Evolutionary conservation across 2,329 filamentous ascomycete species (phyloP).

Genomic region (Allantophomopsis cytisporea): DNA sequence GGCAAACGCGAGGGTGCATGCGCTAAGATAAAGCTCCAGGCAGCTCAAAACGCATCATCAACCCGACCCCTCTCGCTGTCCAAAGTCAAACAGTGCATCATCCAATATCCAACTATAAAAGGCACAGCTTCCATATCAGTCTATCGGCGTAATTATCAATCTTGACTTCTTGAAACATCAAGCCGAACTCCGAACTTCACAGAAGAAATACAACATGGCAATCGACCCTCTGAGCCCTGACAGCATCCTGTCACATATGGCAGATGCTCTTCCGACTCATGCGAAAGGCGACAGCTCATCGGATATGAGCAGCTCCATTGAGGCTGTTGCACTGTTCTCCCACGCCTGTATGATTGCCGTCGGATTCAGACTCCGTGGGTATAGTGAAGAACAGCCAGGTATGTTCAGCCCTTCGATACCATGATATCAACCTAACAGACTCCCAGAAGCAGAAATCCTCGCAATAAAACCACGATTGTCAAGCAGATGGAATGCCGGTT

Average conservation of each 20-base stretch:
- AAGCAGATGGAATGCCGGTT: conserved; percentile 64
- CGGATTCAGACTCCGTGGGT: conserved; percentile 68
- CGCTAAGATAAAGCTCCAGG: conserved; percentile 3
- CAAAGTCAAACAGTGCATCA: too few relatives aligned
- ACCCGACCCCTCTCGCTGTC: background rate
- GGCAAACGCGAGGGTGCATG: background rate
- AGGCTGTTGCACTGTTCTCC: conserved; percentile 70
- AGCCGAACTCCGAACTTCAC: background rate
- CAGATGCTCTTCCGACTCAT: conserved; percentile 43
- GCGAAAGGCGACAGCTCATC: conserved; percentile 37
- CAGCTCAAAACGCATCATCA: conserved; percentile 2
- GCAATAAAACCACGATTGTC: conserved; percentile 52
- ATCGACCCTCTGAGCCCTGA: conserved; percentile 25
- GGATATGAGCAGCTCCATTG: conserved; percentile 57
- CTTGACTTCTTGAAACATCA: too few relatives aligned
- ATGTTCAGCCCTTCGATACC: conserved; percentile 10
- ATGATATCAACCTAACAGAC: conserved; percentile 4
- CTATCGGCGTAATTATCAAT: too few relatives aligned
- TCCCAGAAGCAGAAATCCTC: conserved; percentile 40
- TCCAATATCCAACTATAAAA: too few relatives aligned
- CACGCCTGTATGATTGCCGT: conserved; percentile 75
- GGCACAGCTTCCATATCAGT: too few relatives aligned
- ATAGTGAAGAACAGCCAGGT: conserved; percentile 76
- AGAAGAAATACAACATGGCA: conserved; percentile 9
- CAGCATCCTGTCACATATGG: conserved; percentile 40